These are phyloP conservation scores for Acorus gramineus DNA, from an alignment of 106 monocot genomes.

Conservation along the genomic window DNA sequence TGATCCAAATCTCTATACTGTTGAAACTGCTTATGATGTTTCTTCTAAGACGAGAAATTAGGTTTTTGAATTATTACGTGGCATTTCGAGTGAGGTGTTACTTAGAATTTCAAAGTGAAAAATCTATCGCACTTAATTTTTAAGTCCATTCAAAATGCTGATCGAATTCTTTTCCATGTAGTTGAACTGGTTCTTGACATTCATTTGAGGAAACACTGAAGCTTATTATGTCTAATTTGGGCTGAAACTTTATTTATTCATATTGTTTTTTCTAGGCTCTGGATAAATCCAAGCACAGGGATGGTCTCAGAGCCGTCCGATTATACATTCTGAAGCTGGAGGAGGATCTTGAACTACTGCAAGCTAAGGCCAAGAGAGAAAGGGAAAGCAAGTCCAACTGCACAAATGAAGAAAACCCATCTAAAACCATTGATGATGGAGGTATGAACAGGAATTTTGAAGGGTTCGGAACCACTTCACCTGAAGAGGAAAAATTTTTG, in stretches of 20 bases:
- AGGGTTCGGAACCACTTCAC: conserved; percentile 5
- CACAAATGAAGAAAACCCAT: conserved; percentile 6
- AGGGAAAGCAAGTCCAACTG: conserved; percentile 6
- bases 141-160: no score
- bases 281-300: conserved; percentile 92
- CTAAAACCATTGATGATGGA: conserved; percentile 5
- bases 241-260: background rate
- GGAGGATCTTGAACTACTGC: conserved; percentile 62
- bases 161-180: no score
- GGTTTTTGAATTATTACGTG: no score
- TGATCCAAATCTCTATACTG: no score
- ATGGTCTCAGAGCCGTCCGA: conserved; percentile 51
- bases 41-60: no score
- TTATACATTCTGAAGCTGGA: conserved; percentile 75
- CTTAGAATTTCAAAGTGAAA: no score
- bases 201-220: no score
- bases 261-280: conserved; percentile 46
- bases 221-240: no score
- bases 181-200: no score
- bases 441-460: conserved; percentile 17
- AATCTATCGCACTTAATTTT: no score
- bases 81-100: no score
- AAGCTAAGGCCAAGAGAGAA: conserved; percentile 29
- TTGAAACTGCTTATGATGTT: no score
- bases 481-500: conserved; percentile 6